Evolutionary conservation across 78 protist genomes (phyloP), one percentile per base, ranked within the genome.

Genomic region (Trichosphaerium sp.): DNA sequence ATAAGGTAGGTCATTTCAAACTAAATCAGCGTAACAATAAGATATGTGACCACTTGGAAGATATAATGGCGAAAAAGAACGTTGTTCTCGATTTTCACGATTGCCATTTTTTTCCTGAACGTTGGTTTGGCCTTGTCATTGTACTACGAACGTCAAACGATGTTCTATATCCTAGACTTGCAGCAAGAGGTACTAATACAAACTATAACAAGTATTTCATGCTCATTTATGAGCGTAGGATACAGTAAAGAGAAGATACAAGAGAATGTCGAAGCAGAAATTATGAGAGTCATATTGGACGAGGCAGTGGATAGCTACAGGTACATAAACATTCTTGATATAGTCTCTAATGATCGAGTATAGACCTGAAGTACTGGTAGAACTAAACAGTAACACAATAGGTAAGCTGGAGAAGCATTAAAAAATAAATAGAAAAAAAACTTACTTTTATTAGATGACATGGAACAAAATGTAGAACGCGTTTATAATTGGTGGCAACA

Each of bases 61-160:
- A 57, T 14, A 1, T 2, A 1, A 65, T 80, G 65, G 32, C 21
- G 7, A 28, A 54, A 49, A 93, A 93, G 12, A 92, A 91, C 52
- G 1, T 1, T 12, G 40, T 92, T 1, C 89, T 92, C 7, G 97
- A 92, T 62, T 82, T 74, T 63, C 94, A 89, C 44, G 21, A 78
- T 6, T 83, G 82, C 59, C 95, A 88, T 34, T 55, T 82, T 52
- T 90, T 92, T 66, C 97, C 97, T 8, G 90, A 90, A 67, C 47
- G 97, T 7, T 90, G 93, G 93, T 90, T 92, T 44, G 84, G 85
- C 40, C 56, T 83, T 25, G 95, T 92, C 29, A 56, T 92, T 8
- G 91, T 87, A 6, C 76, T 92, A 51, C 60, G 89, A 29, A 23
- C 92, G 29, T 79, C 70, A 52, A 90, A 54, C 68, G 15, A 58